phyloP scores from a whole-genome alignment of 2,329 filamentous ascomycete species.

The Fusarium neocosmosporiellum region DNA sequence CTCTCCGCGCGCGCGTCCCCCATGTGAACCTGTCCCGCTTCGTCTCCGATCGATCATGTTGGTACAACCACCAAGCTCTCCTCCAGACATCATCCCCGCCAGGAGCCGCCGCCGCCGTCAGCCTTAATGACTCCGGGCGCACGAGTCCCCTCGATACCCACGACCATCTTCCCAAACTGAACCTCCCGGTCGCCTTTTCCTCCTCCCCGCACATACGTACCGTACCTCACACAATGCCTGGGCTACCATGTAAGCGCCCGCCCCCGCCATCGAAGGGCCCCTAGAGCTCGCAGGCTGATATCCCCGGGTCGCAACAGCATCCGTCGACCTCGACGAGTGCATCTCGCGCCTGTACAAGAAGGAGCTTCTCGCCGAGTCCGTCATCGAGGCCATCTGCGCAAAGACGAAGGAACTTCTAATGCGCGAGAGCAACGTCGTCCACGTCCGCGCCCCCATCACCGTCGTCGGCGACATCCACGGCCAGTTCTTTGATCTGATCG shows the following conservation, averaged over 20 bases:
- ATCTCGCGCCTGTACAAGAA: slow-evolving; percentile 97
- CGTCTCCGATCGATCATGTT: slow-evolving; percentile 54
- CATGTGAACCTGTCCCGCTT: slow-evolving; percentile 45
- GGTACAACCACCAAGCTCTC: slow-evolving; percentile 49
- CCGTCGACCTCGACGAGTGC: slow-evolving; percentile 98
- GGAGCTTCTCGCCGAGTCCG: slow-evolving; percentile 94
- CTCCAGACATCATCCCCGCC: slow-evolving; percentile 50
- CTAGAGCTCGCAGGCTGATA: slow-evolving; percentile 26
- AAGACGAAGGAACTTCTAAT: slow-evolving; percentile 99
- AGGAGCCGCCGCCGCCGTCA: slow-evolving; percentile 48
- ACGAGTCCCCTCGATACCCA: slow-evolving; percentile 24
- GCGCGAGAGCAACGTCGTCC: slow-evolving; percentile 99
- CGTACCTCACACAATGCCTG: slow-evolving; percentile 59
- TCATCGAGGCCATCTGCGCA: slow-evolving; percentile 98
- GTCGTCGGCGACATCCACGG: slow-evolving; percentile 99
- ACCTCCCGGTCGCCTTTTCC: slow-evolving; percentile 2
- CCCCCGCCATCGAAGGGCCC: slow-evolving; percentile 1
- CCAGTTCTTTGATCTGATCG: slow-evolving; percentile 98
- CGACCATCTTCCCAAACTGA: slow-evolving; percentile 17
- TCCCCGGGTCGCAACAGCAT: slow-evolving; percentile 66
- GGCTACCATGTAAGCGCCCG: slow-evolving; percentile 62
- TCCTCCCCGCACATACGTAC: slow-evolving; percentile 6
- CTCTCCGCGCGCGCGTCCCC: slow-evolving; percentile 31
- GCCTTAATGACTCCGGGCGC: slow-evolving; percentile 58
- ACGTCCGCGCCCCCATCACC: slow-evolving; percentile 93